Percentiles rank a stretch among this genome's conserved stretches.
Evolutionary conservation across 1,139 yeast species (phyloP).

Genomic region (Sugiyamaella grinbergsii): DNA sequence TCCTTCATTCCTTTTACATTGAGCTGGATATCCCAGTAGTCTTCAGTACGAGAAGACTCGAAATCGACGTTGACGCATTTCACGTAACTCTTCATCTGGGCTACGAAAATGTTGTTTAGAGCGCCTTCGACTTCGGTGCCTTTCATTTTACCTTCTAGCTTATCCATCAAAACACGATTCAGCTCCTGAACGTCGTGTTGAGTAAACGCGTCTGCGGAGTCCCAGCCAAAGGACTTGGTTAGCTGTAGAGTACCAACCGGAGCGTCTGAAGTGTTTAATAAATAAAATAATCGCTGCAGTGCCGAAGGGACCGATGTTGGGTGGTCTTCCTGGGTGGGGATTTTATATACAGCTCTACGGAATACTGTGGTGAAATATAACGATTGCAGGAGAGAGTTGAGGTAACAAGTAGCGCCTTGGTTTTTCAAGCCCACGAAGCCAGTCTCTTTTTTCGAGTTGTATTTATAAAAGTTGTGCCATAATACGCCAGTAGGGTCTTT

Average conservation of each 20-base stretch:
- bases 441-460: constrained; percentile 83
- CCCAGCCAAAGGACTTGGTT: constrained; percentile 97
- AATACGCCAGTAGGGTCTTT: constrained; percentile 92
- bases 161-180: constrained; percentile 93
- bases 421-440: constrained; percentile 92
- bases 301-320: constrained; percentile 72
- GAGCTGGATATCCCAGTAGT: constrained; percentile 96
- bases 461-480: constrained; percentile 85
- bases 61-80: constrained; percentile 94
- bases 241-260: constrained; percentile 85
- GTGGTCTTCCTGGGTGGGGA: constrained; percentile 69
- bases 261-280: constrained; percentile 66
- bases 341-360: constrained; percentile 82
- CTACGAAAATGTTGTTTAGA: constrained; percentile 83
- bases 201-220: constrained; percentile 89
- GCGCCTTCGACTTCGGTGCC: constrained; percentile 81
- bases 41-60: constrained; percentile 90
- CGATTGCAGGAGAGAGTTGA: constrained; percentile 87
- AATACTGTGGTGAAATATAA: constrained; percentile 83
- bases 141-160: constrained; percentile 88
- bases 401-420: constrained; percentile 97
- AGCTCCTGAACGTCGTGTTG: constrained; percentile 98
- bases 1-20: constrained; percentile 83
- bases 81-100: constrained; percentile 93
- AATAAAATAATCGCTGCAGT: constrained; percentile 82